Percentiles rank a stretch among this genome's conserved stretches.
Conservation (phyloP, 352 stramenopile species). For the Phytophthora megakarya region DNA sequence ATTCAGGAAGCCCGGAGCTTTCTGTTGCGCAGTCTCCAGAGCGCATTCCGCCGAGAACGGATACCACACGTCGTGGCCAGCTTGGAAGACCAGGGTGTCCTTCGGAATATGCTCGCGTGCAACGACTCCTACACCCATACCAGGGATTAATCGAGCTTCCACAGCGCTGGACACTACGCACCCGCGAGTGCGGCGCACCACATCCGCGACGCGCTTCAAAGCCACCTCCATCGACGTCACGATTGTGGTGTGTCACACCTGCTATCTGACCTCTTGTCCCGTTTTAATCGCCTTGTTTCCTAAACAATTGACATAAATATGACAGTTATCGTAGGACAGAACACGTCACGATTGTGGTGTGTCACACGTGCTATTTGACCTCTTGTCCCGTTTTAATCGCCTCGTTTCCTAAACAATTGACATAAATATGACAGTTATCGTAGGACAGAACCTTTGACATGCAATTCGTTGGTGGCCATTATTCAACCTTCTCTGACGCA, state of each 20-base stretch:
- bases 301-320: background rate
- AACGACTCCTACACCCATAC: constrained; percentile 74
- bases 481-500: constrained; percentile 10
- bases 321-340: background rate
- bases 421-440: constrained; percentile 9
- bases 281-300: constrained; percentile 1
- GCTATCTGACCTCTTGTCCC: constrained; percentile 7
- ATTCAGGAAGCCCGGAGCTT: constrained; percentile 66
- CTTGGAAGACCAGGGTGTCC: constrained; percentile 68
- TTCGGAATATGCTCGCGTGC: constrained; percentile 58
- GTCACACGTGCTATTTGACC: background rate
- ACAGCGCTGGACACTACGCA: constrained; percentile 60
- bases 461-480: constrained; percentile 38
- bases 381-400: constrained; percentile 10
- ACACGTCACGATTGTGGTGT: constrained; percentile 27
- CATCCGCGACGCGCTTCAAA: constrained; percentile 57
- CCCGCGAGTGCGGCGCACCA: constrained; percentile 54
- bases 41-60: constrained; percentile 79
- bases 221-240: constrained; percentile 40
- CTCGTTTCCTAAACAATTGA: constrained; percentile 3
- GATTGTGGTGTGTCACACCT: constrained; percentile 15
- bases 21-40: constrained; percentile 57
- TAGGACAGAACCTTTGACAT: constrained; percentile 28
- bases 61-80: constrained; percentile 59
- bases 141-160: constrained; percentile 47